Evolutionary conservation across 192 early-diverging fungal genomes (phyloP).

Genomic region (Lobosporangium transversale): DNA sequence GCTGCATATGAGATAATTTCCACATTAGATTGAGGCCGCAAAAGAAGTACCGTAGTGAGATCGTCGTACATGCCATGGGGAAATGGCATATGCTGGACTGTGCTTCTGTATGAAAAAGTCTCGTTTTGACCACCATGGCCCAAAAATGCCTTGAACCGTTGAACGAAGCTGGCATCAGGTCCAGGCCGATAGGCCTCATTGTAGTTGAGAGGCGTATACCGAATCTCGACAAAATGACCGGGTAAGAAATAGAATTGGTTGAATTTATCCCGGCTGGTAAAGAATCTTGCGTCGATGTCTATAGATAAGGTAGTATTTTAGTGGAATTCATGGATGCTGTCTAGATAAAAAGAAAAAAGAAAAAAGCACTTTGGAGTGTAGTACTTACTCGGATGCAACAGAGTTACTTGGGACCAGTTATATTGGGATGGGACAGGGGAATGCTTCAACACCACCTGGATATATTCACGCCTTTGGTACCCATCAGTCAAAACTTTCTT

Average conservation of each 20-base stretch:
- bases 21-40: conserved; percentile 4
- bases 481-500: no score
- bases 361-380: no score
- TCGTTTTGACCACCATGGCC: not conserved
- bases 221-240: conserved; percentile 29
- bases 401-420: conserved; percentile 1
- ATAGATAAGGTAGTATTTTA: no score
- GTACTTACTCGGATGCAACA: conserved; percentile 23
- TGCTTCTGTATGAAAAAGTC: conserved; percentile 6
- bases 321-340: no score
- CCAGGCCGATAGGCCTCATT: not conserved
- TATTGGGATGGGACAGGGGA: not conserved
- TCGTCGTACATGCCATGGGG: not conserved
- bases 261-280: not conserved
- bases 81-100: conserved; percentile 10
- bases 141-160: not conserved
- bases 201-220: conserved; percentile 10
- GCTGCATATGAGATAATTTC: not conserved
- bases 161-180: not conserved
- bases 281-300: no score
- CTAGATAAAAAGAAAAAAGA: not conserved
- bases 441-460: not conserved
- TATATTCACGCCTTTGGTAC: not conserved
- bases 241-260: conserved; percentile 33
- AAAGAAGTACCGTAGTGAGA: conserved; percentile 14